Base-by-base conservation (phyloP, 2,329 filamentous ascomycete genomes). In the Dendryphion nanum region DNA sequence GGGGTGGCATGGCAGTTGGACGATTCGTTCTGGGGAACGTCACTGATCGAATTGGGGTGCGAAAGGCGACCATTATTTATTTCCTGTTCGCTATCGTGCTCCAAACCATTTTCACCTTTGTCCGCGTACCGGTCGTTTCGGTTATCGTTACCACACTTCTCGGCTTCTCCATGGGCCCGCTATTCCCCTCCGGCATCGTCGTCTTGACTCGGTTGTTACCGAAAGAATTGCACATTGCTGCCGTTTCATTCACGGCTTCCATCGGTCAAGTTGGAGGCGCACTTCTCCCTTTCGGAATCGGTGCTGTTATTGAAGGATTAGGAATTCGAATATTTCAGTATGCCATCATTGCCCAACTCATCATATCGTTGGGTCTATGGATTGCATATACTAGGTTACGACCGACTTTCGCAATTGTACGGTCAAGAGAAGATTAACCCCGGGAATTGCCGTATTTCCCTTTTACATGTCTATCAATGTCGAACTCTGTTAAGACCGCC, bases 181-280 rank as follows among this genome's bases (percentile, higher is more conserved):
- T 72, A 12, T 72, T 70, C 31, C 68, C 70, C 2, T 69, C 67
- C 5, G 68, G 64, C 1, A 56, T 72, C 13, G 58, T 69, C 4
- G 53, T 67, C 6, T 30, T 71, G 15, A 63, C 66, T 1, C 45
- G 55, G 2, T 44, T 68, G 14, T 44, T 73, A 4, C 69, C 68
- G 7, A 47, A 42, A 10, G 56, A 67, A n/a, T 26, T 71, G 3
- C 70, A 73, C 24, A 61, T 74, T 12, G 52, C 51, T 3, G 70
- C 66, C 2, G 69, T 75, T 4, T 69, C 69, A 1, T 70, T 72
- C 19, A 69, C 69, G 1, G 64, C 69, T 2, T 64, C 68, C 3
- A 41, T 73, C 2, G 72, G 72, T 1, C 69, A 73, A 43, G 48
- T 72, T 6, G 71, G 71, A 2, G 69, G 64, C 4, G 70, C 69